phyloP scores from a whole-genome alignment of 73 alveolate species.

The Symbiodinium natans region DNA sequence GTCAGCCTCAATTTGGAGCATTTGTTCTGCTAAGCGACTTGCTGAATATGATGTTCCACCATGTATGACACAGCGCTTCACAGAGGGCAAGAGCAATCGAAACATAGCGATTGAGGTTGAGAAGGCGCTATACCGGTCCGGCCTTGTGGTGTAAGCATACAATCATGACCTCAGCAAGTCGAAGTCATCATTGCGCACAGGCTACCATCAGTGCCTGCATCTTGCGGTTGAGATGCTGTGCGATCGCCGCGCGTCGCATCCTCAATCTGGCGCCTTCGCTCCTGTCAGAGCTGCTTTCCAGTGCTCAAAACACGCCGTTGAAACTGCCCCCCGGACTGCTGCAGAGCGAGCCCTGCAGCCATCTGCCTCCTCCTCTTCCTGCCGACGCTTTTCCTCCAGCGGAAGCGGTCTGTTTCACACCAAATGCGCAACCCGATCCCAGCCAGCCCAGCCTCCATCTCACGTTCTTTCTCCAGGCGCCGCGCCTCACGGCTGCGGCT shows the following conservation, averaged over 20 bases:
- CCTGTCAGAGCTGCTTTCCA: not conserved
- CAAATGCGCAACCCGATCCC: not conserved
- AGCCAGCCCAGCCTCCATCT: conserved; percentile 16
- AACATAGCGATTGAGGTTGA: not conserved
- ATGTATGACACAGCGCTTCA: not conserved
- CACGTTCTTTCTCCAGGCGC: conserved; percentile 70
- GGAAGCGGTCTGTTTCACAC: not conserved
- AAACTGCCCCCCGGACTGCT: not conserved
- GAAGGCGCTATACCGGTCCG: not conserved
- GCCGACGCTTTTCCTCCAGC: conserved; percentile 68
- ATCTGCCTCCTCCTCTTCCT: conserved; percentile 74
- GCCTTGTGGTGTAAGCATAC: conserved; percentile 93
- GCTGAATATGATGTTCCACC: not conserved
- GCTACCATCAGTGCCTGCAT: not conserved
- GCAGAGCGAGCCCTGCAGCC: not conserved
- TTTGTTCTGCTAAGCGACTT: not conserved
- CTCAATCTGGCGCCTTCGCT: conserved; percentile 82
- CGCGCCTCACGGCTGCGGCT: conserved; percentile 82
- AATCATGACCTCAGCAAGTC: conserved; percentile 55
- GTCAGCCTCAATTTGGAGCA: conserved; percentile 65
- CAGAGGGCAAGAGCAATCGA: not conserved
- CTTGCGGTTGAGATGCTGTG: conserved; percentile 20
- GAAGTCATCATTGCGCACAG: not conserved
- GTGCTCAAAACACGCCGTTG: not conserved
- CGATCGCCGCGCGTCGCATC: conserved; percentile 91